Base-by-base conservation (phyloP, 768 basidiomycete genomes). In the Fomitopsis pulvina region DNA sequence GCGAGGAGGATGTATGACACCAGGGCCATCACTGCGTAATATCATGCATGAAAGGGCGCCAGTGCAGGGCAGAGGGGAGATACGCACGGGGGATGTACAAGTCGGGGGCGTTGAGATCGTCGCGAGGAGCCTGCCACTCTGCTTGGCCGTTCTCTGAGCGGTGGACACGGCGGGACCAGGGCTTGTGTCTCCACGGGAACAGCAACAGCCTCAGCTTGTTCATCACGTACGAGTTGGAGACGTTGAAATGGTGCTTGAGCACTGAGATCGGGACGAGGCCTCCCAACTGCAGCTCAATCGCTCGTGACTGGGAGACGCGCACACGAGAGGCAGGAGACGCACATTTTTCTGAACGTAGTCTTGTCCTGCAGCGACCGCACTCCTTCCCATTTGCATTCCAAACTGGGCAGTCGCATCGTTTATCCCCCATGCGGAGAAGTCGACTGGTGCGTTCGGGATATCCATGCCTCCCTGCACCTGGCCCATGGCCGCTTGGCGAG, bases 341-440 rank as follows among this genome's bases (percentile, higher is more conserved):
- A 95, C 91, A 65, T 97, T 97, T 66, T 87, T 86, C 67, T 93
- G 90, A 41, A 99, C 86, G 56, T 98, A 98, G 43, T 93, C 90
- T 65, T 95, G 92, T 0, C 96, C 95, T 0, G 92, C 95, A 5
- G 85, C 83, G 2, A 98, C 86, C 0, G 95, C 95, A 52, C 80
- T 89, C 55, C 83, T 83, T 3, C 95, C 94, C 26, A 98, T 80
- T 65, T 97, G 95, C 80, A 98, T 90, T 20, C 95, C 92, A 63
- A 99, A 85, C 65, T 94, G 87, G 0, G 96, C 90, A 2, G 96
- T 97, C 9, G 92, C 83, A 60, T 90, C 90, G 66, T 96, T 86
- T 68, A 98, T 76, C 0, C 89, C 87, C 87, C 87, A 90, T 12
- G 84, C 82, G 9, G 74, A 75, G 56, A 85, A 86, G 60, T 83